A percentile compares a stretch with the other conserved stretches of the same genome.
Evolutionary conservation across 1,139 yeast species (phyloP).

Genomic region (Saccharomycopsis hybrid): DNA sequence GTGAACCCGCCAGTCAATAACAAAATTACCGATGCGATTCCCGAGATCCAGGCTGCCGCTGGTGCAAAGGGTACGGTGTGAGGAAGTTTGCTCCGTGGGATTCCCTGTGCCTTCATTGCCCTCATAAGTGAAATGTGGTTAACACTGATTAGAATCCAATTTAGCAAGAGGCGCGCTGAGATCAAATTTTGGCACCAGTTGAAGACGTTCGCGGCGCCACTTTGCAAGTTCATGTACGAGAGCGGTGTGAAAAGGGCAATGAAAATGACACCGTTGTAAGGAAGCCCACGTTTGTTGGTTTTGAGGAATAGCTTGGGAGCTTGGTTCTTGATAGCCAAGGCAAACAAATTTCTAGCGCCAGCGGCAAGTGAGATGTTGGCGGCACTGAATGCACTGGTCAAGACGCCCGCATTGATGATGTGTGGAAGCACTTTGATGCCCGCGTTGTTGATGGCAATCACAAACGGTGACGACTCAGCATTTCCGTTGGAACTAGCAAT

Average conservation of each 20-base stretch:
- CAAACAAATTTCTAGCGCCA: slow-evolving; percentile 5
- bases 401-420: slow-evolving; percentile 6
- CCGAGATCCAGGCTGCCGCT: slow-evolving; percentile 37
- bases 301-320: slow-evolving; percentile 31
- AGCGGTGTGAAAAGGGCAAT: slow-evolving; percentile 57
- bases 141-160: not conserved
- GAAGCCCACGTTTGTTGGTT: slow-evolving; percentile 62
- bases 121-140: not conserved
- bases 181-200: not conserved
- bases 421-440: not conserved
- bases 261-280: slow-evolving; percentile 49
- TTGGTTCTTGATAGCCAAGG: slow-evolving; percentile 5
- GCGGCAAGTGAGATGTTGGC: slow-evolving; percentile 8
- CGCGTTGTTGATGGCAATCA: slow-evolving; percentile 1
- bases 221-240: slow-evolving; percentile 36
- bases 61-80: not conserved
- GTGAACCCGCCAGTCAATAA: not conserved
- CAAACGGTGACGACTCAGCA: not conserved
- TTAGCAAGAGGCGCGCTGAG: not conserved
- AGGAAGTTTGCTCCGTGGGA: not conserved
- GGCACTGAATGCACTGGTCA: slow-evolving; percentile 11
- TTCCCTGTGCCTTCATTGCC: not conserved
- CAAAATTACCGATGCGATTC: slow-evolving; percentile 44
- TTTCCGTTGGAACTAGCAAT: not conserved
- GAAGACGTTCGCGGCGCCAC: not conserved